Evolutionary conservation across 371 early-diverging fungal species (phyloP).

Genomic region (Mortierella sp.): DNA sequence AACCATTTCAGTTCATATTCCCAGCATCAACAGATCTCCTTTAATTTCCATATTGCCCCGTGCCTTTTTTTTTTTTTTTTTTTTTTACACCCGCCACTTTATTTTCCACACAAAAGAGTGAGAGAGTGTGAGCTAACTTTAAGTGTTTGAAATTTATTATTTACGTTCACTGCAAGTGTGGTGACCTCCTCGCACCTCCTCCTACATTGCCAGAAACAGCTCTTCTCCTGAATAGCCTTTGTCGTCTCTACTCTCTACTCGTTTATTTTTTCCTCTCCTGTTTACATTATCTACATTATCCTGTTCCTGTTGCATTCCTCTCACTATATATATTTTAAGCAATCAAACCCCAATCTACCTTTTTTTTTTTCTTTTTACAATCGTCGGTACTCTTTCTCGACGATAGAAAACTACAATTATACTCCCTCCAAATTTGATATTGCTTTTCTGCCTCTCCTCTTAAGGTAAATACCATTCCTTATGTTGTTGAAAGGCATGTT

Average conservation of each 20-base stretch:
- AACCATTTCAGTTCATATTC: background rate
- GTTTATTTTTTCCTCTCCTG: background rate
- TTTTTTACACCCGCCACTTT: background rate
- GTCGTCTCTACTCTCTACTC: background rate
- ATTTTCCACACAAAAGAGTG: background rate
- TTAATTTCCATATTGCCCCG: background rate
- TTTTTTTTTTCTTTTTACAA: no score
- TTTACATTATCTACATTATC: background rate
- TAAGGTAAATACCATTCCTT: background rate
- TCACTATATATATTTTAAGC: background rate
- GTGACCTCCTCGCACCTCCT: background rate
- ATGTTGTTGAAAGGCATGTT: background rate
- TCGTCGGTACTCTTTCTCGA: background rate
- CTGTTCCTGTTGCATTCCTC: background rate
- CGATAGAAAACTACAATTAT: background rate
- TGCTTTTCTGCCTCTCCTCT: background rate
- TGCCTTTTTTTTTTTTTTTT: slow-evolving; percentile 3
- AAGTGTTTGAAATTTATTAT: background rate
- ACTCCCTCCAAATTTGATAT: background rate
- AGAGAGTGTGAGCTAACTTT: background rate
- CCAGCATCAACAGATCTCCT: background rate
- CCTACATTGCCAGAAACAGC: background rate
- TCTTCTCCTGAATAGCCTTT: background rate
- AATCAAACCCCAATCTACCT: background rate
- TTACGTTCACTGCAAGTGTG: background rate